Percentiles rank a stretch among this genome's conserved stretches.
Evolutionary conservation across 1,284 basidiomycete species (phyloP).

Genomic region (Malassezia japonica): DNA sequence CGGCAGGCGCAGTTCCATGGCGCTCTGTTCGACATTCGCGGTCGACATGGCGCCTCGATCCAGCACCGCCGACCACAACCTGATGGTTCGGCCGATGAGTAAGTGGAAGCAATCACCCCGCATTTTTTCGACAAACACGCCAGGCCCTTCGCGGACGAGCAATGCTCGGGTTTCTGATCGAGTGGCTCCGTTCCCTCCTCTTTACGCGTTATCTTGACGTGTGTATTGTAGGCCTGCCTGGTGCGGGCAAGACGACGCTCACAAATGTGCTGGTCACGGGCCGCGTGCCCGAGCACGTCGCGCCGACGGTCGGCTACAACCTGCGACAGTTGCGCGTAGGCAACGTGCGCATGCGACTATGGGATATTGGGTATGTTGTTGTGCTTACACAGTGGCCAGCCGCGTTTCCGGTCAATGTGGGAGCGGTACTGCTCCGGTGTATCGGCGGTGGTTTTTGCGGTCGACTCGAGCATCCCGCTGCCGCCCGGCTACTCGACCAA

Average conservation of each 20-base stretch:
- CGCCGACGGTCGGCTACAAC: constrained; percentile 87
- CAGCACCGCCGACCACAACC: no score
- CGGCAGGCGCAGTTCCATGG: background rate
- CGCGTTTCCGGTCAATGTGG: constrained; percentile 77
- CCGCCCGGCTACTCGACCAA: constrained; percentile 2
- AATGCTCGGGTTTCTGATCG: no score
- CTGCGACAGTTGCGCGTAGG: constrained; percentile 67
- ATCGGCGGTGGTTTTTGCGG: constrained; percentile 77
- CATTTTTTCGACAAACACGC: no score
- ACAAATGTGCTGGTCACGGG: constrained; percentile 80
- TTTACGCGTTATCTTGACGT: constrained; percentile 86
- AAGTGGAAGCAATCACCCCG: background rate
- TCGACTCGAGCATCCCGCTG: constrained; percentile 20
- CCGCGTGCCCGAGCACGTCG: constrained; percentile 74
- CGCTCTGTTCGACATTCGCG: background rate
- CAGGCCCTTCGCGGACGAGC: no score
- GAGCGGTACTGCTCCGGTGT: constrained; percentile 90
- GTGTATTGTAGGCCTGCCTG: constrained; percentile 84
- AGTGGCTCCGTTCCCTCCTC: constrained; percentile 55
- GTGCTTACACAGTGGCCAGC: constrained; percentile 60
- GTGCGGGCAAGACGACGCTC: constrained; percentile 83
- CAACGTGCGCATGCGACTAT: constrained; percentile 82
- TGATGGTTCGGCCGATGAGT: background rate
- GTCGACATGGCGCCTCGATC: no score
- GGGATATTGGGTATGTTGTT: constrained; percentile 67